A percentile compares a stretch with the other conserved stretches of the same genome.
phyloP scores from a whole-genome alignment of 495 filamentous ascomycete genomes.

The Penicillium paxilli region DNA sequence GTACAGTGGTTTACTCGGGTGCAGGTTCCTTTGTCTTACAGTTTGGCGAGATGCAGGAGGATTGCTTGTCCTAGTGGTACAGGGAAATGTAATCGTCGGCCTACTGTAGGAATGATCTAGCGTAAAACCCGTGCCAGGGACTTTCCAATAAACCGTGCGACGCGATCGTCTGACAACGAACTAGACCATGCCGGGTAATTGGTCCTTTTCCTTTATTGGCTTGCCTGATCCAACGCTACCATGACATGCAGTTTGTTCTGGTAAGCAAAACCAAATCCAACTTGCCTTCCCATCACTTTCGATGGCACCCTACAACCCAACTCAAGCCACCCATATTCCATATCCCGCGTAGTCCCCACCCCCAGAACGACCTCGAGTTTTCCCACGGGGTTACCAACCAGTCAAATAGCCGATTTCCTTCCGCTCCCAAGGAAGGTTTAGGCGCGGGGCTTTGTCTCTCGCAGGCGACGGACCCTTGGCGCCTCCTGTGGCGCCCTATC shows the following conservation, averaged over 20 bases:
- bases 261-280: background rate
- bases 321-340: background rate
- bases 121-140: background rate
- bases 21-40: background rate
- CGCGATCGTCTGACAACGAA: background rate
- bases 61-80: background rate
- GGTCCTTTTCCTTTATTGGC: conserved; percentile 2
- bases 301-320: background rate
- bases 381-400: background rate
- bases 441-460: background rate
- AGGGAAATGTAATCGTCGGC: background rate
- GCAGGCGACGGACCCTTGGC: conserved; percentile 2
- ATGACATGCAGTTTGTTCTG: background rate
- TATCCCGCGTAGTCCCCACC: conserved; percentile 1
- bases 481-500: conserved; percentile 12
- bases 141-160: background rate
- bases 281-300: background rate
- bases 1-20: background rate
- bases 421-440: background rate
- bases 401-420: background rate
- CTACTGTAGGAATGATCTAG: background rate
- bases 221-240: background rate
- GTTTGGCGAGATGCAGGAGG: background rate
- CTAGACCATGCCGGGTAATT: background rate
- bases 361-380: background rate